Evolutionary conservation across 192 early-diverging fungal species (phyloP).

Genomic region (Paraglomus brasilianum): DNA sequence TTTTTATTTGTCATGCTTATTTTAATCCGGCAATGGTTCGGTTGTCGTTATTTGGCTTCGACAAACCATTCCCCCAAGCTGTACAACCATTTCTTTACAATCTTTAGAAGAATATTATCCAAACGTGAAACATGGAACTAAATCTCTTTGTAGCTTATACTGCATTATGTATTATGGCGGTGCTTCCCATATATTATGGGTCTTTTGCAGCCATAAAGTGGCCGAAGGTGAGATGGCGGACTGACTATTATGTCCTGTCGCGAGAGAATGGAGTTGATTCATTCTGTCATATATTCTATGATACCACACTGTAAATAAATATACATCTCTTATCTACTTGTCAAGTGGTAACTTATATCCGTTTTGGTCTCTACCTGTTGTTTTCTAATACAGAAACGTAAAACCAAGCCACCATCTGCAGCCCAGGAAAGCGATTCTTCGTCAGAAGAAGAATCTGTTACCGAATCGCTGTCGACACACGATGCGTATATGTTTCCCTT

Average conservation of each 20-base stretch:
- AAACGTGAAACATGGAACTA: constrained; percentile 23
- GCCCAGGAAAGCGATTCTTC: constrained; percentile 60
- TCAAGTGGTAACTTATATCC: background rate
- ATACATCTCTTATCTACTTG: too few species aligned
- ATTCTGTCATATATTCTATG: too few species aligned
- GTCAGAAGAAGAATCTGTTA: constrained; percentile 60
- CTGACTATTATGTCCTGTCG: too few species aligned
- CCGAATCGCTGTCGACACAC: constrained; percentile 76
- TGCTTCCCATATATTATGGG: constrained; percentile 85
- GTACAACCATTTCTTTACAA: background rate
- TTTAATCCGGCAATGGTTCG: too few species aligned
- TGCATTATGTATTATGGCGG: constrained; percentile 82
- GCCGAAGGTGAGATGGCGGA: constrained; percentile 43
- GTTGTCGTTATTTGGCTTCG: too few species aligned
- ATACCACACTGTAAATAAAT: too few species aligned
- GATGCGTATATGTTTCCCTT: constrained; percentile 95
- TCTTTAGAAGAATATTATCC: background rate
- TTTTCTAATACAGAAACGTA: constrained; percentile 46
- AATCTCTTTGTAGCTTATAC: constrained; percentile 79
- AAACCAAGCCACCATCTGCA: constrained; percentile 35
- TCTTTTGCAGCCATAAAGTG: constrained; percentile 70
- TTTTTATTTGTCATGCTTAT: too few species aligned
- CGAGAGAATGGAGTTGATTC: constrained; percentile 5
- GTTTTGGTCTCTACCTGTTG: background rate
- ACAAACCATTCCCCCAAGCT: background rate